Evolutionary conservation across 495 filamentous ascomycete genomes (phyloP).

Genomic region (Darksidea phi): DNA sequence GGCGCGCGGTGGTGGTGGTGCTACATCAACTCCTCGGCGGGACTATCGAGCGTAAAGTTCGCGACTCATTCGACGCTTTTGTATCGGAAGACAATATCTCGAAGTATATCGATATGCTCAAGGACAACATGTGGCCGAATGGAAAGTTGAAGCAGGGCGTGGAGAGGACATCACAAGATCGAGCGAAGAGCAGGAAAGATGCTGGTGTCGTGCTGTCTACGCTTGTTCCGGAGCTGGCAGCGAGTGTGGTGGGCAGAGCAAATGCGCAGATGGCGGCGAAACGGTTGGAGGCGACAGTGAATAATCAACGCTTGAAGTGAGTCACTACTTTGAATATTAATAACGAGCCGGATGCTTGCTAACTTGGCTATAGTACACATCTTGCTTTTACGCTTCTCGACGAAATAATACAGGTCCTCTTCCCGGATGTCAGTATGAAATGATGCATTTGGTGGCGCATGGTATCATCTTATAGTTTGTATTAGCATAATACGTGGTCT

Average conservation of each 20-base stretch:
- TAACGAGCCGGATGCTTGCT: not conserved
- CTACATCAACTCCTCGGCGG: slow-evolving; percentile 71
- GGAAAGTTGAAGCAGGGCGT: slow-evolving; percentile 50
- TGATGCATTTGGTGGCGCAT: not conserved
- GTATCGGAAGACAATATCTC: slow-evolving; percentile 75
- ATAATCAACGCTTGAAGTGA: slow-evolving; percentile 47
- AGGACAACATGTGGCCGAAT: slow-evolving; percentile 76
- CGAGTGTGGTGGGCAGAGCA: slow-evolving; percentile 46
- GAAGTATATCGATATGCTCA: slow-evolving; percentile 68
- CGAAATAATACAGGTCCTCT: slow-evolving; percentile 43
- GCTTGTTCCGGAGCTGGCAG: slow-evolving; percentile 51
- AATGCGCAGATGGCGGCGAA: slow-evolving; percentile 44
- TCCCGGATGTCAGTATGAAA: slow-evolving; percentile 30
- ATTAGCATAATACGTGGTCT: too few relatives aligned
- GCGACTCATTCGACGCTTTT: slow-evolving; percentile 70
- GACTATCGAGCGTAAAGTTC: slow-evolving; percentile 90
- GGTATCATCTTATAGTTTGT: too few relatives aligned
- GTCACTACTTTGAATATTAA: not conserved
- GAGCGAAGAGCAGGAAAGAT: slow-evolving; percentile 52
- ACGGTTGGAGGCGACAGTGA: slow-evolving; percentile 43
- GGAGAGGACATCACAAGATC: slow-evolving; percentile 48
- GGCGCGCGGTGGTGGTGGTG: slow-evolving; percentile 86
- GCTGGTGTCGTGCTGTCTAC: slow-evolving; percentile 45
- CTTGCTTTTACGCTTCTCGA: slow-evolving; percentile 45
- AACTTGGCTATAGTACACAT: slow-evolving; percentile 37